Evolutionary conservation across 2,329 filamentous ascomycete genomes (phyloP), one percentile per base, ranked within the genome.

Genomic region (Alternaria panax): DNA sequence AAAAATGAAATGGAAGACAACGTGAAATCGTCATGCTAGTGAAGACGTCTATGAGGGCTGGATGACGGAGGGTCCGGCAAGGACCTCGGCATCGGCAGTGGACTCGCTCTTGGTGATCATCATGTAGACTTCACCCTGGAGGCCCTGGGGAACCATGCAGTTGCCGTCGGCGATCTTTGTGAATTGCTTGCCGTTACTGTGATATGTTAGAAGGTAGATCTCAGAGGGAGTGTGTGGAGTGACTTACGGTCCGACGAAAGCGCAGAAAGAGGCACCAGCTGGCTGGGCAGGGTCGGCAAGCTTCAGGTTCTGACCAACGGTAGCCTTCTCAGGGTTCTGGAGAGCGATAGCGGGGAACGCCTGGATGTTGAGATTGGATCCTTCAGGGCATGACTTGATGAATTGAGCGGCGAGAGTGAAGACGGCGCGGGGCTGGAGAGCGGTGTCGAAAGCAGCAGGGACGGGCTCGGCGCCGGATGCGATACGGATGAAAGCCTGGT

Each of bases 361-460:
- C 59, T 83, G 84, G 74, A 92, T 82, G 72, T 84, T 82, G 48
- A 90, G 81, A 79, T 88, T 87, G 72, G 85, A 86, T 54, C 75
- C 88, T 27, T 84, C 78, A 16, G 90, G 90, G 81, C 90, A 93
- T 28, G 86, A 87, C 56, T 79, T 76, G 81, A 93, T 92, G 82
- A 92, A 92, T 43, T 86, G 85, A 1, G 89, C 87, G 42, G 90
- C 90, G 54, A 93, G 85, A 36, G 89, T 89, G 82, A 92, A 92
- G 76, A 92, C 87, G 64, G 87, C 86, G 65, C 86, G 84, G 64
- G 89, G 87, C 28, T 86, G 85, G 12, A 93, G 86, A 1, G 90
- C 83, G 0, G 87, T 88, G 75, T 92, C 90, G 71, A 92, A 91
- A 25, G 89, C 84, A 72, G 87, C 86, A 4, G 90, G 88, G 4